phyloP scores from a whole-genome alignment of 2,329 filamentous ascomycete genomes.

The Thelonectria rubi region DNA sequence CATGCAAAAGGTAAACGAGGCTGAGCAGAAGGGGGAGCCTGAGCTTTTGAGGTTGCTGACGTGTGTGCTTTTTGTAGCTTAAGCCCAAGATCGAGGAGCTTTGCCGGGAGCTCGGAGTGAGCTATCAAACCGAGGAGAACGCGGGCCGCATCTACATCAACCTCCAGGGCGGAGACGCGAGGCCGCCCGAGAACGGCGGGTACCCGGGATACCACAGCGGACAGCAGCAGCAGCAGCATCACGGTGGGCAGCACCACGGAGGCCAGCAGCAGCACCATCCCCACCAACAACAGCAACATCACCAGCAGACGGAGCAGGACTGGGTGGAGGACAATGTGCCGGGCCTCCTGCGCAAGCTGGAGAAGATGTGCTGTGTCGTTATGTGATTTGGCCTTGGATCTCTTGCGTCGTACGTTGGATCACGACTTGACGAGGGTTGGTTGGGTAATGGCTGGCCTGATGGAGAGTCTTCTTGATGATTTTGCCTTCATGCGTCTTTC shows the following conservation, averaged over 20 bases:
- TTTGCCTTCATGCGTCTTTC: not conserved
- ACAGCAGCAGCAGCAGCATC: slow-evolving; percentile 51
- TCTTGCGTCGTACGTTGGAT: slow-evolving; percentile 18
- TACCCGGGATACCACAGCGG: slow-evolving; percentile 53
- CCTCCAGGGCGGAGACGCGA: slow-evolving; percentile 75
- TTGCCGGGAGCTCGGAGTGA: slow-evolving; percentile 82
- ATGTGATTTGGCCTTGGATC: slow-evolving; percentile 63
- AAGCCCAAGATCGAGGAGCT: slow-evolving; percentile 93
- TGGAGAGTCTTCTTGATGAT: slow-evolving; percentile 11
- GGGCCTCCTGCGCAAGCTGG: slow-evolving; percentile 69
- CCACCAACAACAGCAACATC: slow-evolving; percentile 55
- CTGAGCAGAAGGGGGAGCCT: not conserved
- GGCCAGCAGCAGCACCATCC: slow-evolving; percentile 54
- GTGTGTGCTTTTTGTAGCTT: slow-evolving; percentile 50
- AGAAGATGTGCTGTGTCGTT: slow-evolving; percentile 76
- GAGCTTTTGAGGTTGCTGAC: not conserved
- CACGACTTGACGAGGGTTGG: not conserved
- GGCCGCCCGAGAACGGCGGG: slow-evolving; percentile 52
- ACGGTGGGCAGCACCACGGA: slow-evolving; percentile 49
- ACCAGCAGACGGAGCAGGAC: slow-evolving; percentile 59
- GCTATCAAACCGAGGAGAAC: slow-evolving; percentile 88
- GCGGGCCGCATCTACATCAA: slow-evolving; percentile 90
- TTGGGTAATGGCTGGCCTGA: not conserved
- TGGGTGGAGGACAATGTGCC: slow-evolving; percentile 68
- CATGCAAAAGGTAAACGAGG: slow-evolving; percentile 74